Percentiles rank a stretch among this genome's conserved stretches.
Evolutionary conservation across 176 grass and related monocot genomes (phyloP).

Genomic region (Cenchrus purpureus): DNA sequence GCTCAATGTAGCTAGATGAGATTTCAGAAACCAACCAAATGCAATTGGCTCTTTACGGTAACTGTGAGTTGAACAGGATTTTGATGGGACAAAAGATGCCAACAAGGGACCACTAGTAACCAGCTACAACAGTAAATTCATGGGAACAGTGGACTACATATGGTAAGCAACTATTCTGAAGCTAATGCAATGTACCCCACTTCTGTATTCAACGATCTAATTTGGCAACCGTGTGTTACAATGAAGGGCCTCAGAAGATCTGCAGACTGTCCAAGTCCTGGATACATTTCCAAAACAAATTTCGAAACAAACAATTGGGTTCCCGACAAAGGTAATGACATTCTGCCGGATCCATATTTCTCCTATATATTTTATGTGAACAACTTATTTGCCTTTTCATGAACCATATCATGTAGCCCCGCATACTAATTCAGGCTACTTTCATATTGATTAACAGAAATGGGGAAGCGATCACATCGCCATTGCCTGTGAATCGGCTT

Average conservation of each 20-base stretch:
- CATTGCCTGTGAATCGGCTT: slow-evolving; percentile 77
- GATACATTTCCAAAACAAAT: slow-evolving; percentile 87
- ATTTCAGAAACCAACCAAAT: slow-evolving; percentile 8
- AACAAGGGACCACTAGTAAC: slow-evolving; percentile 79
- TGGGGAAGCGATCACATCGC: slow-evolving; percentile 96
- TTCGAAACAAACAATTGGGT: slow-evolving; percentile 66
- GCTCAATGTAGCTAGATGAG: slow-evolving; percentile 30
- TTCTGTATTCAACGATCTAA: slow-evolving; percentile 27
- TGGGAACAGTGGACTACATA: slow-evolving; percentile 98
- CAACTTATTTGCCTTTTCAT: not conserved
- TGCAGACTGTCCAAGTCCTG: slow-evolving; percentile 74
- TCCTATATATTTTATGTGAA: not conserved
- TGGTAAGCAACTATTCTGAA: slow-evolving; percentile 58
- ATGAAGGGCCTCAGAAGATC: slow-evolving; percentile 75
- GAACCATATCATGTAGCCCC: not conserved
- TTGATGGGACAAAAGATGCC: slow-evolving; percentile 75
- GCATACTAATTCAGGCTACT: slow-evolving; percentile 21
- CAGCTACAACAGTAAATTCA: slow-evolving; percentile 81
- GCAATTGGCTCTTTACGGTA: slow-evolving; percentile 14
- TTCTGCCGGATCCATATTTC: slow-evolving; percentile 5
- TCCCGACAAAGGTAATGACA: slow-evolving; percentile 77
- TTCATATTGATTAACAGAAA: slow-evolving; percentile 61
- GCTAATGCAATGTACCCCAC: not conserved
- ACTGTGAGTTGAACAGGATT: slow-evolving; percentile 61
- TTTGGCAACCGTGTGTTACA: slow-evolving; percentile 28